These are phyloP conservation scores for Urochloa ruziziensis DNA, from an alignment of 176 grass and related monocot genomes.

Conservation along the genomic window DNA sequence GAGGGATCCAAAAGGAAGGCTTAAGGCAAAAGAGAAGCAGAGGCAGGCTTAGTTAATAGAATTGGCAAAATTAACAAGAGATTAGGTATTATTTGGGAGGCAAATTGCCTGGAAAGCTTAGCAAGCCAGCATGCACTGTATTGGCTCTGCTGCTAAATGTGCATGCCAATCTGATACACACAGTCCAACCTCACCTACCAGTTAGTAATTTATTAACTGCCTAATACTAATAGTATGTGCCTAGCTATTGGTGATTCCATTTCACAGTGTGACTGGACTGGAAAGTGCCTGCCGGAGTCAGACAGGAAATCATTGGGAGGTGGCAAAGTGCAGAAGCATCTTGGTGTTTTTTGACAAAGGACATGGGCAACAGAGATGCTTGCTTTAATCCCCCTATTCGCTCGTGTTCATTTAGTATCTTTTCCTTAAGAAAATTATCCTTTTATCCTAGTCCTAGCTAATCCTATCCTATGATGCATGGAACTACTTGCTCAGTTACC, in stretches of 20 bases:
- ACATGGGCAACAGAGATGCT: conserved; percentile 7
- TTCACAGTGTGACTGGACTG: conserved; percentile 3
- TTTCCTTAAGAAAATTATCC: neutral
- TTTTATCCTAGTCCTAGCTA: conserved; percentile 6
- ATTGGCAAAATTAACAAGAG: conserved; percentile 2
- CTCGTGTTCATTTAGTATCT: neutral
- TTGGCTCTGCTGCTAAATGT: neutral
- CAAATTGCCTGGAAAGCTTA: conserved; percentile 57
- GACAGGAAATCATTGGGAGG: conserved; percentile 34
- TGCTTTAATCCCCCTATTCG: neutral
- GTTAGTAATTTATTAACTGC: conserved; percentile 24
- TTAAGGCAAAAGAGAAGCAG: conserved; percentile 42
- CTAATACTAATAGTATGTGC: neutral
- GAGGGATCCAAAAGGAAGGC: conserved; percentile 35
- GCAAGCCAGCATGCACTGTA: conserved; percentile 32
- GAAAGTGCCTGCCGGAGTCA: conserved; percentile 26
- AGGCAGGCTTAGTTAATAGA: conserved; percentile 28
- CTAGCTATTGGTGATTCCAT: conserved; percentile 15
- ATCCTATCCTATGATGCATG: neutral
- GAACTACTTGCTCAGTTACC: neutral
- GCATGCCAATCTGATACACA: neutral
- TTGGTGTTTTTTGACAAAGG: conserved; percentile 24
- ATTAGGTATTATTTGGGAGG: conserved; percentile 33
- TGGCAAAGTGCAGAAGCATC: conserved; percentile 37
- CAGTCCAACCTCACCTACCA: conserved; percentile 16